Percentiles rank a stretch among this genome's conserved stretches.
Conservation (phyloP, 2,329 filamentous ascomycete species). For the Fusarium sp. region DNA sequence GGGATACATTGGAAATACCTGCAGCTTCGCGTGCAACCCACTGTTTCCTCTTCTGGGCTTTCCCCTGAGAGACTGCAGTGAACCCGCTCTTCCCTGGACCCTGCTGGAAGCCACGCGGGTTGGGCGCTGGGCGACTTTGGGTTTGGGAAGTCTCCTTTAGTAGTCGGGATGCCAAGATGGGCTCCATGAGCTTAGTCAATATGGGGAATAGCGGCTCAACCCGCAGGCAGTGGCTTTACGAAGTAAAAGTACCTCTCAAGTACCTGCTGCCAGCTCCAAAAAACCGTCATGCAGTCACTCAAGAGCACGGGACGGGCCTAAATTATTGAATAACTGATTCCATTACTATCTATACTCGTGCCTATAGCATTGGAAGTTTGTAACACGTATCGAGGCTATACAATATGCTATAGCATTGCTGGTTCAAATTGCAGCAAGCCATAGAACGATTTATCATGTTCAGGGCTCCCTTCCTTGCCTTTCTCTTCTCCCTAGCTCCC, state of each 20-base stretch:
- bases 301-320: slow-evolving; percentile 29
- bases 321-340: slow-evolving; percentile 1
- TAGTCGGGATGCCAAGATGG: slow-evolving; percentile 2
- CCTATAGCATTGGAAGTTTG: neutral
- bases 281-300: slow-evolving; percentile 22
- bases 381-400: neutral
- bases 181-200: neutral
- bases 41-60: slow-evolving; percentile 32
- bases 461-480: slow-evolving; percentile 14
- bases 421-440: neutral
- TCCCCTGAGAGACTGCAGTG: slow-evolving; percentile 33
- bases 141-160: slow-evolving; percentile 11
- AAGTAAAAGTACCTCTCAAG: slow-evolving; percentile 18
- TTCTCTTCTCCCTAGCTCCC: slow-evolving; percentile 7
- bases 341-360: neutral
- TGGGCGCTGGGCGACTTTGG: neutral
- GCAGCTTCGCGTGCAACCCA: neutral
- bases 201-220: slow-evolving; percentile 25
- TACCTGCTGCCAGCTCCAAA: slow-evolving; percentile 3
- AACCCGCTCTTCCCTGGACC: slow-evolving; percentile 19
- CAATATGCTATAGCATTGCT: no score
- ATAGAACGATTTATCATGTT: neutral
- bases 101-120: slow-evolving; percentile 33
- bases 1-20: slow-evolving; percentile 21
- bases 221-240: slow-evolving; percentile 25